These are phyloP conservation scores for Fusarium euwallaceae DNA, from an alignment of 2,329 filamentous ascomycete species.

Conservation along the genomic window DNA sequence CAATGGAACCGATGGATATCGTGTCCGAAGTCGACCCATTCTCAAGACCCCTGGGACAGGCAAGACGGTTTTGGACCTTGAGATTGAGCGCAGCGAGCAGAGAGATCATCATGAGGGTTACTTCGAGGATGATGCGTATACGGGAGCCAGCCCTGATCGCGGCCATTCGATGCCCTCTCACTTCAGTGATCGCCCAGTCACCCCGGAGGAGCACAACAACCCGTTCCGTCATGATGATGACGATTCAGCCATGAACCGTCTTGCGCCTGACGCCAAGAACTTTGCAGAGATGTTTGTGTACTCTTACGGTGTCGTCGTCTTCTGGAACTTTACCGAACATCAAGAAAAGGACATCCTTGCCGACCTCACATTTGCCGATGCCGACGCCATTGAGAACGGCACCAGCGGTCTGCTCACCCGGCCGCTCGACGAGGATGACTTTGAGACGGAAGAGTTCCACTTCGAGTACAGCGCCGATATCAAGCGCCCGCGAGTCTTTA, in stretches of 20 bases:
- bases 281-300: constrained; percentile 98
- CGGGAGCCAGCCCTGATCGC: constrained; percentile 51
- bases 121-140: constrained; percentile 79
- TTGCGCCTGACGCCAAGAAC: constrained; percentile 78
- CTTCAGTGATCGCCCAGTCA: constrained; percentile 49
- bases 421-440: constrained; percentile 88
- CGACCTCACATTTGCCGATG: constrained; percentile 89
- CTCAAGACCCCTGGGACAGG: constrained; percentile 90
- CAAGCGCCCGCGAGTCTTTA: constrained; percentile 91
- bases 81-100: constrained; percentile 93
- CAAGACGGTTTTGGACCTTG: constrained; percentile 91
- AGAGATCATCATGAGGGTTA: constrained; percentile 93
- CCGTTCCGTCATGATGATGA: constrained; percentile 55
- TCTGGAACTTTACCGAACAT: constrained; percentile 97
- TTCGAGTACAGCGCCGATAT: constrained; percentile 95
- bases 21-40: constrained; percentile 89
- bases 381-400: constrained; percentile 71
- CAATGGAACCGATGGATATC: constrained; percentile 86
- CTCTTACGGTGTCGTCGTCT: constrained; percentile 96
- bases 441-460: constrained; percentile 98
- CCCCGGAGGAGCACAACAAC: constrained; percentile 47
- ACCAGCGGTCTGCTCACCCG: constrained; percentile 78
- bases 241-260: constrained; percentile 67
- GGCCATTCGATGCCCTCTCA: constrained; percentile 47
- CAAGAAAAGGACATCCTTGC: constrained; percentile 98